Percentiles rank a stretch among this genome's conserved stretches.
Evolutionary conservation across 345 rosid genomes (phyloP).

Genomic region (Citrus cavaleriei): DNA sequence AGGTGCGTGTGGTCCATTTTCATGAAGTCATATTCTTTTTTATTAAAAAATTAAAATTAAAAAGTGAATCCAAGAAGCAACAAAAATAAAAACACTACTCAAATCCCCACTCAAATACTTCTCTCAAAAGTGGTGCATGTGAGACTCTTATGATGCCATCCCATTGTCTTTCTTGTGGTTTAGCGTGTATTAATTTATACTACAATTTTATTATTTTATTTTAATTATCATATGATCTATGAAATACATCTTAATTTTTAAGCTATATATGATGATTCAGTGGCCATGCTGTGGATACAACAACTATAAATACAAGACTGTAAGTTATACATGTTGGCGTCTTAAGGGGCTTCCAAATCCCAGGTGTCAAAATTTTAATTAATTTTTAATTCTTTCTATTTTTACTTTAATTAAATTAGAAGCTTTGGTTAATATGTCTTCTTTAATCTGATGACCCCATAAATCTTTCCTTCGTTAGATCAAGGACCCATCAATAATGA

Average conservation of each 20-base stretch:
- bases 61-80: background rate
- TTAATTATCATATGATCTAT: background rate
- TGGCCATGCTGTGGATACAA: conserved; percentile 5
- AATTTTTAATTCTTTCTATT: background rate
- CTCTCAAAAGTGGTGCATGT: conserved; percentile 43
- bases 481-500: conserved; percentile 4
- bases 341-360: conserved; percentile 2
- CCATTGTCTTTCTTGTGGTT: conserved; percentile 54
- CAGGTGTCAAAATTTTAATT: background rate
- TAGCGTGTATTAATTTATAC: conserved; percentile 14
- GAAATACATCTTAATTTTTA: conserved; percentile 14
- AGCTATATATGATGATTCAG: conserved; percentile 19
- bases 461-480: background rate
- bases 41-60: background rate
- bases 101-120: conserved; percentile 39
- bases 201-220: background rate
- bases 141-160: conserved; percentile 44
- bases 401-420: background rate
- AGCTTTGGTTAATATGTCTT: background rate
- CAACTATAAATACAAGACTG: background rate
- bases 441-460: background rate
- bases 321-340: background rate
- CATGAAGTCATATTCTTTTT: conserved; percentile 6
- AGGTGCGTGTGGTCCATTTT: conserved; percentile 15
- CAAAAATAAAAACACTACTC: background rate